A percentile compares a stretch with the other conserved stretches of the same genome.
phyloP scores from a whole-genome alignment of 2,329 filamentous ascomycete genomes.

The Phoma sp. region DNA sequence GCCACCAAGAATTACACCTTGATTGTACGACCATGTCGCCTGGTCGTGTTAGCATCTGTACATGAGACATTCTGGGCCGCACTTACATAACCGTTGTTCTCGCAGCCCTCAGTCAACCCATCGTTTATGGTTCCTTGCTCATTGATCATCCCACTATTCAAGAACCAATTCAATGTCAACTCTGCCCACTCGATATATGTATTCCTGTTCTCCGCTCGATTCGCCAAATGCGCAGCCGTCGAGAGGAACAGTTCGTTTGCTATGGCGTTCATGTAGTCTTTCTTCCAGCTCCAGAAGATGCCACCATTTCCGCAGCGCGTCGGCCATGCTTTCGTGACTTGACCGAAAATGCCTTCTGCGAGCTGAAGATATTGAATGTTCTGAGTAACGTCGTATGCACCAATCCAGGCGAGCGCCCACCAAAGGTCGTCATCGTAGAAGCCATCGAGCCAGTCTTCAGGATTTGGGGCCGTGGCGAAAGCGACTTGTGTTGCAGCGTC shows the following conservation, averaged over 20 bases:
- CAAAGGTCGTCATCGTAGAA: conserved; percentile 61
- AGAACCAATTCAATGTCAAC: conserved; percentile 60
- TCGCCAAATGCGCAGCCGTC: conserved; percentile 62
- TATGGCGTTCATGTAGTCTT: conserved; percentile 60
- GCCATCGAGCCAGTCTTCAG: conserved; percentile 48
- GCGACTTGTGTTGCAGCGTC: conserved; percentile 8
- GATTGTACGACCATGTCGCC: conserved; percentile 62
- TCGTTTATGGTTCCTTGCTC: conserved; percentile 60
- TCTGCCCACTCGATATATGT: conserved; percentile 56
- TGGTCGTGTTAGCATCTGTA: conserved; percentile 15
- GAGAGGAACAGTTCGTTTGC: conserved; percentile 64
- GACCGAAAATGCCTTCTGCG: conserved; percentile 58
- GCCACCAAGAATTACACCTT: conserved; percentile 66
- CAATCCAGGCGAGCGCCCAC: conserved; percentile 61
- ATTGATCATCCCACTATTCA: conserved; percentile 56
- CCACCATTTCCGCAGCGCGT: conserved; percentile 55
- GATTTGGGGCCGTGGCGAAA: conserved; percentile 21
- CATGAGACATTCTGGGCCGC: neutral
- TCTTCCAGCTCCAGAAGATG: conserved; percentile 57
- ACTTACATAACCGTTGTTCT: conserved; percentile 55
- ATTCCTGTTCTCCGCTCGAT: conserved; percentile 49
- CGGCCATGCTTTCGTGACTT: conserved; percentile 49
- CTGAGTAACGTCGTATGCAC: conserved; percentile 60
- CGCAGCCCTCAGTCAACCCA: conserved; percentile 58
- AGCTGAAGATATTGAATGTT: conserved; percentile 54